Percentiles rank a stretch among this genome's conserved stretches.
Conservation (phyloP, 805 yeast genomes). For the Blastobotrys peoriensis region DNA sequence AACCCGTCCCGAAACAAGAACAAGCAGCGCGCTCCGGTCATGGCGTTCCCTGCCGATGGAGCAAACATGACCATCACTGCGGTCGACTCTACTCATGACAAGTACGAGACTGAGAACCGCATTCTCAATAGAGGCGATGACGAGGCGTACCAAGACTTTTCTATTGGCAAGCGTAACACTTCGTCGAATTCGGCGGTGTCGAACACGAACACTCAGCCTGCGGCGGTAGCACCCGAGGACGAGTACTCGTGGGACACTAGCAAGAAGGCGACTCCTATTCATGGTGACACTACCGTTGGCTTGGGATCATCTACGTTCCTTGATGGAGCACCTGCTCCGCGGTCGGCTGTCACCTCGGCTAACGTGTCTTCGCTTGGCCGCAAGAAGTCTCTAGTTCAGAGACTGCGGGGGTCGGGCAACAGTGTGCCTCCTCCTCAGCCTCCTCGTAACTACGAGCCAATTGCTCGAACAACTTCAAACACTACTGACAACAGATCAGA, state of each 20-base stretch:
- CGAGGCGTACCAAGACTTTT: slow-evolving; percentile 38
- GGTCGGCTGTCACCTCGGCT: slow-evolving; percentile 32
- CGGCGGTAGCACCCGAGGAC: background rate
- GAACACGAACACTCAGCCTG: slow-evolving; percentile 1
- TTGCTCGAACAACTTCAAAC: slow-evolving; percentile 15
- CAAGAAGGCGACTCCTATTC: slow-evolving; percentile 62
- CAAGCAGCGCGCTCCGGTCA: slow-evolving; percentile 71
- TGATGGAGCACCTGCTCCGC: slow-evolving; percentile 92
- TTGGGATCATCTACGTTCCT: slow-evolving; percentile 87
- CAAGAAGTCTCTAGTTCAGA: slow-evolving; percentile 76
- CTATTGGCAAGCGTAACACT: slow-evolving; percentile 13
- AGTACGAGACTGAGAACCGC: slow-evolving; percentile 48
- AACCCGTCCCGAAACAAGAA: slow-evolving; percentile 89
- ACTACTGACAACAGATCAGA: slow-evolving; percentile 8
- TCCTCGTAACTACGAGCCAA: slow-evolving; percentile 9
- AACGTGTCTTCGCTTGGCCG: slow-evolving; percentile 53
- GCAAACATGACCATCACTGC: slow-evolving; percentile 85
- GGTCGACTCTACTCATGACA: slow-evolving; percentile 39
- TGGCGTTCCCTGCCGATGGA: slow-evolving; percentile 93
- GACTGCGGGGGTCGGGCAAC: slow-evolving; percentile 39
- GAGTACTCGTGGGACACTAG: slow-evolving; percentile 55
- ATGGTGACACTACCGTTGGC: slow-evolving; percentile 83
- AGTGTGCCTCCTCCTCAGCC: background rate
- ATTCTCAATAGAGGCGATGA: slow-evolving; percentile 68
- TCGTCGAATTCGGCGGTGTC: slow-evolving; percentile 7